A percentile compares a stretch with the other conserved stretches of the same genome.
phyloP scores from a whole-genome alignment of 192 early-diverging fungal genomes.

The Gryganskiella cystojenkinii region DNA sequence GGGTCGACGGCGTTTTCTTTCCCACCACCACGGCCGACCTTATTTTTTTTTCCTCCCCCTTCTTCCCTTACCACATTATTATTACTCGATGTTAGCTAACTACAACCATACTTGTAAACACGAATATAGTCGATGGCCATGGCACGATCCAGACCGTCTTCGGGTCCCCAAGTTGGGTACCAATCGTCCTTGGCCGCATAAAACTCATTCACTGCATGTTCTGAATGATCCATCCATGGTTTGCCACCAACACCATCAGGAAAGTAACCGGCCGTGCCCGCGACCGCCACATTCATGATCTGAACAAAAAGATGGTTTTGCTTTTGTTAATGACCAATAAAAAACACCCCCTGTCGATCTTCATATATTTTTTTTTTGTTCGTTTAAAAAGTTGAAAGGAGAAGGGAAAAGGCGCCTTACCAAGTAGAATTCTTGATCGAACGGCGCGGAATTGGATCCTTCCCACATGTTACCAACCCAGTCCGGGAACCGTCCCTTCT shows the following conservation, averaged over 20 bases:
- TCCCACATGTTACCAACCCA: conserved; percentile 66
- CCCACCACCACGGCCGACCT: too few species aligned
- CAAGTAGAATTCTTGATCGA: conserved; percentile 70
- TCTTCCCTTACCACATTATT: too few species aligned
- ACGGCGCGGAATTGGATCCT: conserved; percentile 60
- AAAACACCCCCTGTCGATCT: background rate
- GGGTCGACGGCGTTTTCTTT: too few species aligned
- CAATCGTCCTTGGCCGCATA: conserved; percentile 61
- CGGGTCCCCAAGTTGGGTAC: conserved; percentile 65
- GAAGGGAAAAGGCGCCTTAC: too few species aligned
- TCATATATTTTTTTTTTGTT: background rate
- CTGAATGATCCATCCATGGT: conserved; percentile 66
- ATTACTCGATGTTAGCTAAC: too few species aligned
- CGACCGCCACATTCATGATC: conserved; percentile 72
- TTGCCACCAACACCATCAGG: conserved; percentile 58
- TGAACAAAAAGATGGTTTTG: conserved; percentile 6
- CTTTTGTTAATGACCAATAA: background rate
- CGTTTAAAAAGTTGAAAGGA: background rate
- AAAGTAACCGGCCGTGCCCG: conserved; percentile 68
- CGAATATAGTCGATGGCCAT: conserved; percentile 58
- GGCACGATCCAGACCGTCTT: conserved; percentile 48
- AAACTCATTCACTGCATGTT: conserved; percentile 62
- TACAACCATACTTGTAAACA: conserved; percentile 34
- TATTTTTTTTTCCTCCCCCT: too few species aligned
- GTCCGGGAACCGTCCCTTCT: conserved; percentile 61